phyloP scores from a whole-genome alignment of 169 alveolate genomes.

The Eimeria nieschulzi region DNA sequence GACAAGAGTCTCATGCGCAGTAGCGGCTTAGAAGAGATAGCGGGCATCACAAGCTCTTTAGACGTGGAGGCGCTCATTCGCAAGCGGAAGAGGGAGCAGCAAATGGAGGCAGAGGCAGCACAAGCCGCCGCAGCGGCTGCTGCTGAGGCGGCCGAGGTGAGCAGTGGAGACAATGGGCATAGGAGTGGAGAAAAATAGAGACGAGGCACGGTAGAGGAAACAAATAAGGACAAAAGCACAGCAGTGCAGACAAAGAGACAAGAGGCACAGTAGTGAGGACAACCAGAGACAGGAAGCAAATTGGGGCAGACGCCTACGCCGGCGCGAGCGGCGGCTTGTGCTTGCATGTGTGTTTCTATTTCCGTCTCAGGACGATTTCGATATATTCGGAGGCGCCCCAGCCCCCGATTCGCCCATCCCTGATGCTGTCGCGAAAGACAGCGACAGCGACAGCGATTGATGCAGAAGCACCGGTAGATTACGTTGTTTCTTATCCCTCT shows the following conservation, averaged over 20 bases:
- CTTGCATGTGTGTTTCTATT: not conserved
- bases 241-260: not conserved
- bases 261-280: not conserved
- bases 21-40: conserved; percentile 47
- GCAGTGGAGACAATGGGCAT: no score
- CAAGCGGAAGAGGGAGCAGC: conserved; percentile 52
- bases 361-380: conserved; percentile 40
- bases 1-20: not conserved
- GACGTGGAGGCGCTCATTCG: conserved; percentile 35
- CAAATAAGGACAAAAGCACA: not conserved
- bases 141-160: conserved; percentile 37
- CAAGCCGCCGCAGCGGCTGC: conserved; percentile 63
- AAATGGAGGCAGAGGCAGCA: conserved; percentile 20
- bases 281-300: not conserved
- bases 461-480: not conserved
- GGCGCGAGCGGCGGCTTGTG: not conserved
- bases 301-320: no score
- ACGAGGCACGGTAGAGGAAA: not conserved
- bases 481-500: no score
- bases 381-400: conserved; percentile 31
- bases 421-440: not conserved
- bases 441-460: not conserved
- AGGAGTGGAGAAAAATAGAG: not conserved
- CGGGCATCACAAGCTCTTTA: not conserved
- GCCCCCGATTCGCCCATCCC: not conserved